Base-by-base conservation (phyloP, 768 basidiomycete genomes). In the Lentinula boryana region DNA sequence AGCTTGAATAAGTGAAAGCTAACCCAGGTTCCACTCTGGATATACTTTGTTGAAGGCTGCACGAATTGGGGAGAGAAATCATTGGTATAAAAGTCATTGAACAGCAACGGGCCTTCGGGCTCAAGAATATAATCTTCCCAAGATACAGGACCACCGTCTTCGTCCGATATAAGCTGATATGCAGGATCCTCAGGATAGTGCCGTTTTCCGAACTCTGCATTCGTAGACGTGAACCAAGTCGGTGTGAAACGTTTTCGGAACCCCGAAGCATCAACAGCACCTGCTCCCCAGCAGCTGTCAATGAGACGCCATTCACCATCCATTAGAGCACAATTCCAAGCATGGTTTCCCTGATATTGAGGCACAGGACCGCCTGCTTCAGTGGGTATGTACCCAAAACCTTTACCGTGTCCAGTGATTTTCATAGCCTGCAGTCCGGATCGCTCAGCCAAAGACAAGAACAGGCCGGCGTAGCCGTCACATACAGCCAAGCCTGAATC, bases 261-360 rank as follows among this genome's bases (percentile, higher is more conserved):
- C 4, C 63, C 60, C 12, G 65, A 62, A 43, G 74, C 76, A 48
- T 70, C 68, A 44, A 80, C 66, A 32, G 69, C 71, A n/a, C 80
- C 80, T 27, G 79, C 75, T 16, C 79, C 80, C 79, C 80, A 82
- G 65, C 79, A 80, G 9, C 75, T 62, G 64, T 82, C 80, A 38
- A 82, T 68, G 33, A 82, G 70, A 23, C 71, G 72, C 79, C 80
- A 82, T 60, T 76, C 72, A 49, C 72, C 77, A 63, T 78, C 75
- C 66, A 78, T 68, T 27, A 72, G 68, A 10, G 79, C 73, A 65
- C 75, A 76, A 60, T 80, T 80, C 80, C 80, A 82, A 12, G 79
- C 80, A 64, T 82, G 80, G 63, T 76, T 76, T n/a, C 66, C 68
- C 12, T 69, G 65, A 64, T 73, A 73, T 27, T 69, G 65, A n/a